Evolutionary conservation across 805 yeast genomes (phyloP), one percentile per base, ranked within the genome.

Genomic region (Yamadazyma nakazawae): DNA sequence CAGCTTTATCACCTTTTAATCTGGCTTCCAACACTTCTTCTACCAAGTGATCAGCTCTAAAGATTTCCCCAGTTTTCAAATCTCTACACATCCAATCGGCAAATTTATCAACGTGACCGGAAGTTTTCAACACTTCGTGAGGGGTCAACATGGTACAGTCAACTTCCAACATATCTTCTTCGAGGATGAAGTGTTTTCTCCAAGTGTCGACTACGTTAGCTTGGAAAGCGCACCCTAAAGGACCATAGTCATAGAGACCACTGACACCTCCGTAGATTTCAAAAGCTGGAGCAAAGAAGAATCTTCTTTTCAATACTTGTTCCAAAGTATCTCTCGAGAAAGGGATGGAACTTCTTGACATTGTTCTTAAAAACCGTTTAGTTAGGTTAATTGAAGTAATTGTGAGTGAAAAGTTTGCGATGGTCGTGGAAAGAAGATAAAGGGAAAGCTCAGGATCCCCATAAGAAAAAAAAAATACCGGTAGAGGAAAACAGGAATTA

Each of bases 21-120:
- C 99, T 82, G 49, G 96, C 79, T 75, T 94, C 99, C 58, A 94
- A 75, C 11, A 95, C 99, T 74, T 94, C 99, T 74, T 94, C 99
- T 42, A 94, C 96, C 60, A 94, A 76, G 70, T 94, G 99, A 70
- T 94, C 99, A 44, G 97, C 98, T 72, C 99, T 82, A 78, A 94
- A 94, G 58, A 94, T 94, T 74, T 94, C 99, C 56, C 99, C 99
- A 35, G 97, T 88, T 66, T 88, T 88, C 61, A 82, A 75, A 70
- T 94, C 99, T 61, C 87, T 84, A 70, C 97, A 90, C 99, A 94
- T 94, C 97, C 96, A 94, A 70, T 94, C 99, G 55, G 97, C 88
- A 65, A 94, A 94, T 76, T 94, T 94, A 69, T 94, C 99, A 54
- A 94, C 99, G 69, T 94, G 99, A 59, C 99, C 99, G 42, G 98